phyloP scores from a whole-genome alignment of 345 rosid species.

The Linum tenue region DNA sequence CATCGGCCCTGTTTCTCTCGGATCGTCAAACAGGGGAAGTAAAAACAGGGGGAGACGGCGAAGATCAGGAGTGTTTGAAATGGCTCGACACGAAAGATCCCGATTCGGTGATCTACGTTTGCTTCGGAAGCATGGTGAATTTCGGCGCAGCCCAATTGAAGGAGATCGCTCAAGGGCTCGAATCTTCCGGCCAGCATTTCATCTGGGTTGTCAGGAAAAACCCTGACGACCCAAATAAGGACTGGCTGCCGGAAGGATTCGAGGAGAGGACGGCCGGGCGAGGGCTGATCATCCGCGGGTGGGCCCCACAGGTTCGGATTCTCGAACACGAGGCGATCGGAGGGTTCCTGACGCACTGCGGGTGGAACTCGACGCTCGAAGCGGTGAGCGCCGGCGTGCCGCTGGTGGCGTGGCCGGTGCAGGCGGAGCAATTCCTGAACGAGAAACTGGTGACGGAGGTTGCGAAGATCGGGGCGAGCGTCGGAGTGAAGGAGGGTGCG shows the following conservation, averaged over 20 bases:
- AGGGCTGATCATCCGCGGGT: slow-evolving; percentile 2
- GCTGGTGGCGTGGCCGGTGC: slow-evolving; percentile 7
- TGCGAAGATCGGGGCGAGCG: not conserved
- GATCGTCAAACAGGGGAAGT: slow-evolving; percentile 25
- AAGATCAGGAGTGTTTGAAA: slow-evolving; percentile 19
- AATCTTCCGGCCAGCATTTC: slow-evolving; percentile 11
- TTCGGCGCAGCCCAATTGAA: slow-evolving; percentile 27
- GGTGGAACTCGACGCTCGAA: slow-evolving; percentile 12
- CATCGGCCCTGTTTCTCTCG: slow-evolving; percentile 41
- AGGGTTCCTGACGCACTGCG: slow-evolving; percentile 9
- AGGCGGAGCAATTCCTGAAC: slow-evolving; percentile 5
- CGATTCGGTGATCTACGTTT: slow-evolving; percentile 38
- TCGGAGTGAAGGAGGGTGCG: not conserved
- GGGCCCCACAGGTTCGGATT: slow-evolving; percentile 8
- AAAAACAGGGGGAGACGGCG: slow-evolving; percentile 36
- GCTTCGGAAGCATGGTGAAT: slow-evolving; percentile 40
- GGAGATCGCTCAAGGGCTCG: slow-evolving; percentile 39
- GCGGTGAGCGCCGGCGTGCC: slow-evolving; percentile 1
- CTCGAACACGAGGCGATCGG: slow-evolving; percentile 5
- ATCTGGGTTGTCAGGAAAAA: slow-evolving; percentile 1
- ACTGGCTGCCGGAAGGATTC: slow-evolving; percentile 13
- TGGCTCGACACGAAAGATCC: slow-evolving; percentile 41
- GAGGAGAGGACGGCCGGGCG: slow-evolving; percentile 5
- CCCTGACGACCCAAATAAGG: not conserved
- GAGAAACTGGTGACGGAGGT: slow-evolving; percentile 7